phyloP scores from a whole-genome alignment of 768 basidiomycete genomes.

The Hemileccinum rubropunctum region DNA sequence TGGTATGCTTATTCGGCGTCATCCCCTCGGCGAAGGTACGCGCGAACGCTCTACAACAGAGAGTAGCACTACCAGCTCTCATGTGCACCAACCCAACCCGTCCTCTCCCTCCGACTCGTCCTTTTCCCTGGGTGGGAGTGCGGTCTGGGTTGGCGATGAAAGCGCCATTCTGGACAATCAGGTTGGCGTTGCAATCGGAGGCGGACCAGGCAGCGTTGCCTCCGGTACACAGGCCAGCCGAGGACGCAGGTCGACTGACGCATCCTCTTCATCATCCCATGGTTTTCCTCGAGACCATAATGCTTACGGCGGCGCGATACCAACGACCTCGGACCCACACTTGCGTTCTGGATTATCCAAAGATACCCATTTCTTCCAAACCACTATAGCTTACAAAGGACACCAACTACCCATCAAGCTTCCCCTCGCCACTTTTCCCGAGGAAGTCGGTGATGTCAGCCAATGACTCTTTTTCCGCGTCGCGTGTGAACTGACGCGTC shows the following conservation, averaged over 20 bases:
- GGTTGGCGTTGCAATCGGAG: constrained; percentile 38
- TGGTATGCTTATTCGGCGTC: constrained; percentile 47
- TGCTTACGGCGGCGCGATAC: constrained; percentile 36
- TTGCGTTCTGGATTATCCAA: constrained; percentile 53
- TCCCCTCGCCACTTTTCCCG: constrained; percentile 84
- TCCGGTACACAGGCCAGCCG: constrained; percentile 47
- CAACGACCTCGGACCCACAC: constrained; percentile 46
- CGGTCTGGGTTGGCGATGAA: constrained; percentile 84
- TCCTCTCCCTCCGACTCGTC: constrained; percentile 70
- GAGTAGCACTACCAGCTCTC: constrained; percentile 33
- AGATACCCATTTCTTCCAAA: constrained; percentile 95
- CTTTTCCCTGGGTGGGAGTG: constrained; percentile 75
- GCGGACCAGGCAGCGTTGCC: constrained; percentile 42
- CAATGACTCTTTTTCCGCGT: constrained; percentile 8
- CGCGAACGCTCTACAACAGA: constrained; percentile 42
- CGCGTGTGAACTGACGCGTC: constrained; percentile 10
- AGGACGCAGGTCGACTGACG: constrained; percentile 66
- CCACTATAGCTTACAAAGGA: constrained; percentile 78
- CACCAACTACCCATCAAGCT: constrained; percentile 87
- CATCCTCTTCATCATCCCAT: constrained; percentile 62
- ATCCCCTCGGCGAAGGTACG: constrained; percentile 26
- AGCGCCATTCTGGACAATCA: constrained; percentile 48
- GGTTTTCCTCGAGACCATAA: constrained; percentile 42
- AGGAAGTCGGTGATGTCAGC: constrained; percentile 95
- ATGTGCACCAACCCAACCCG: constrained; percentile 32